These are phyloP conservation scores for Vigna unguiculata DNA, from an alignment of 306 rosid genomes.

Conservation along the genomic window DNA sequence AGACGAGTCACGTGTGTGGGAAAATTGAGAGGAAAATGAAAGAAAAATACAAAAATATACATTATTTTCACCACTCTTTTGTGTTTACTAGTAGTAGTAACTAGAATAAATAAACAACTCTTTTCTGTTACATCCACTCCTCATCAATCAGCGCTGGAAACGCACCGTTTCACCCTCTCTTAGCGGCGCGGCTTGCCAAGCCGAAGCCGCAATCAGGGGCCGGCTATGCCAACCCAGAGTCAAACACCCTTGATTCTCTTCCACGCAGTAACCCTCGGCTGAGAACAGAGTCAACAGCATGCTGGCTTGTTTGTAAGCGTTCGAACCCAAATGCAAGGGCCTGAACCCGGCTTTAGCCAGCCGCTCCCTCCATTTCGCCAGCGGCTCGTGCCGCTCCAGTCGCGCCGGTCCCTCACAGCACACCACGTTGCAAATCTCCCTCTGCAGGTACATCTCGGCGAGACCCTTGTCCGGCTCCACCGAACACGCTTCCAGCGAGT, in stretches of 20 bases:
- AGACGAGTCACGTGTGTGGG: too few species aligned
- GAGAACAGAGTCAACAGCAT: slow-evolving; percentile 85
- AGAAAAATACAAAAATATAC: not conserved
- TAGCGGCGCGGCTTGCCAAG: not conserved
- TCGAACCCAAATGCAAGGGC: slow-evolving; percentile 40
- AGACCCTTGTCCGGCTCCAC: slow-evolving; percentile 72
- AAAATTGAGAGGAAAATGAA: not conserved
- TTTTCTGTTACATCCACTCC: not conserved
- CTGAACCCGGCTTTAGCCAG: slow-evolving; percentile 69
- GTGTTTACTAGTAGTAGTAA: not conserved
- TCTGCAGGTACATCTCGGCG: slow-evolving; percentile 81
- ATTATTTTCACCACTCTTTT: not conserved
- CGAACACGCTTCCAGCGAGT: slow-evolving; percentile 76
- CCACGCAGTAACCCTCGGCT: slow-evolving; percentile 43
- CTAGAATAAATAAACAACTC: not conserved
- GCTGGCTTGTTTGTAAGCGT: slow-evolving; percentile 87
- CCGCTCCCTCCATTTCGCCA: slow-evolving; percentile 31
- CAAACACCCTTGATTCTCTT: slow-evolving; percentile 82
- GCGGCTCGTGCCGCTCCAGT: slow-evolving; percentile 83
- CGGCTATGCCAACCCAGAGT: slow-evolving; percentile 96
- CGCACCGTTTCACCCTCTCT: not conserved
- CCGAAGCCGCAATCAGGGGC: not conserved
- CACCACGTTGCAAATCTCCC: slow-evolving; percentile 82
- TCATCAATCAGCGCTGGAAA: not conserved
- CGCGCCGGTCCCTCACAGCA: slow-evolving; percentile 85